These are phyloP conservation scores for Huntiella abstrusa DNA, from an alignment of 2,329 filamentous ascomycete genomes.

Conservation along the genomic window DNA sequence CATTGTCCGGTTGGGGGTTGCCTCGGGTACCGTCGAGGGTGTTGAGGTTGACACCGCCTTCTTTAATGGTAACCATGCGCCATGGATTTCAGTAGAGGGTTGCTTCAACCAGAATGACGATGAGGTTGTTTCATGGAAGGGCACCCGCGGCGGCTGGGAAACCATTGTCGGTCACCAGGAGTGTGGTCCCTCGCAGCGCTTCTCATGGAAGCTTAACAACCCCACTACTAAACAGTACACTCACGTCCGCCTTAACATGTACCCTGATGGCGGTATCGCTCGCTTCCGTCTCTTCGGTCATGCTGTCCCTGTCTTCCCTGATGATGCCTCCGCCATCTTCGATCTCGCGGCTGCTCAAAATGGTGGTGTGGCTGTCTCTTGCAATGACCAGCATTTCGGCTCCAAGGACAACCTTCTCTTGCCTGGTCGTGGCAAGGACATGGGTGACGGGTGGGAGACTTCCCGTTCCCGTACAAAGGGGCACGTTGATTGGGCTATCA, in stretches of 20 bases:
- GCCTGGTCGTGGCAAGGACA: conserved; percentile 60
- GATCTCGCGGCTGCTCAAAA: conserved; percentile 65
- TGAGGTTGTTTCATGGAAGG: conserved; percentile 44
- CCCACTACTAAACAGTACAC: conserved; percentile 51
- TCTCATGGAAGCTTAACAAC: conserved; percentile 48
- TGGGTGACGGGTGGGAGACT: conserved; percentile 82
- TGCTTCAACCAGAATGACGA: conserved; percentile 47
- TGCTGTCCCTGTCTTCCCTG: conserved; percentile 58
- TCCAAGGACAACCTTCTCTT: conserved; percentile 65
- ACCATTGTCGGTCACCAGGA: conserved; percentile 49
- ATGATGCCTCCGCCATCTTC: conserved; percentile 43
- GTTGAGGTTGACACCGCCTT: conserved; percentile 66
- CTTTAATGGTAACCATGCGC: conserved; percentile 69
- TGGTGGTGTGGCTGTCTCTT: conserved; percentile 55
- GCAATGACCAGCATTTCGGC: conserved; percentile 72
- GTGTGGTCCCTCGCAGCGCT: conserved; percentile 55
- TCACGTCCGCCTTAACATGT: conserved; percentile 68
- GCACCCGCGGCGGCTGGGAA: conserved; percentile 45
- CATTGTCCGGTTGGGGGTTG: conserved; percentile 45
- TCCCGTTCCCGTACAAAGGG: conserved; percentile 50
- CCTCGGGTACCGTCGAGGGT: conserved; percentile 53
- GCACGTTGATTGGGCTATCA: conserved; percentile 67
- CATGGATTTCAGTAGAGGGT: conserved; percentile 59
- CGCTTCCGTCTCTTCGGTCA: conserved; percentile 61
- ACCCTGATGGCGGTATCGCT: conserved; percentile 68